phyloP scores from a whole-genome alignment of 2,329 filamentous ascomycete genomes.

The Boeremia lycopersici region DNA sequence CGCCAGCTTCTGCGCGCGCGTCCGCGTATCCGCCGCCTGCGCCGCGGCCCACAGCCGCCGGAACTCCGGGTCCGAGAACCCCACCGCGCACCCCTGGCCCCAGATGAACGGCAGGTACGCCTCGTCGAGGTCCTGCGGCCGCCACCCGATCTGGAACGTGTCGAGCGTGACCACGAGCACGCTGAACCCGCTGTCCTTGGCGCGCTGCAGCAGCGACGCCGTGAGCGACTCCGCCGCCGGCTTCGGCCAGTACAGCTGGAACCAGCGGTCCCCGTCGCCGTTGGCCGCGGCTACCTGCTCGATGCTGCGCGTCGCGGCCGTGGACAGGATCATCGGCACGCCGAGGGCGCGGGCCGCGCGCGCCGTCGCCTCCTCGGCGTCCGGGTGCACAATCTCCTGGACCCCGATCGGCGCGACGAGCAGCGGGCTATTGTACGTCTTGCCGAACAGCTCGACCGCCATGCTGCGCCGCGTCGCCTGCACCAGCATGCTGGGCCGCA shows the following conservation, averaged over 20 bases:
- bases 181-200: slow-evolving; percentile 65
- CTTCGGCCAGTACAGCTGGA: slow-evolving; percentile 76
- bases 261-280: slow-evolving; percentile 67
- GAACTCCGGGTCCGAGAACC: slow-evolving; percentile 47
- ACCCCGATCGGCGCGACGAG: slow-evolving; percentile 73
- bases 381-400: slow-evolving; percentile 69
- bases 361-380: slow-evolving; percentile 69
- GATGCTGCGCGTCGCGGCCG: slow-evolving; percentile 67
- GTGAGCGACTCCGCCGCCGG: slow-evolving; percentile 69
- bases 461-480: slow-evolving; percentile 45
- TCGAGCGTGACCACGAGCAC: slow-evolving; percentile 76
- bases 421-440: slow-evolving; percentile 58
- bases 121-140: slow-evolving; percentile 70
- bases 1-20: slow-evolving; percentile 37
- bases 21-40: slow-evolving; percentile 40
- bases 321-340: slow-evolving; percentile 71
- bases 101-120: slow-evolving; percentile 66
- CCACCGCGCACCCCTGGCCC: slow-evolving; percentile 44
- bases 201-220: slow-evolving; percentile 65
- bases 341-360: slow-evolving; percentile 64
- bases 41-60: slow-evolving; percentile 40
- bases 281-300: slow-evolving; percentile 69
- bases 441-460: slow-evolving; percentile 46
- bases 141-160: slow-evolving; percentile 72
- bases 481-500: slow-evolving; percentile 50